Conservation (phyloP, 2,329 filamentous ascomycete species). For the Cucurbitaria berberidis region DNA sequence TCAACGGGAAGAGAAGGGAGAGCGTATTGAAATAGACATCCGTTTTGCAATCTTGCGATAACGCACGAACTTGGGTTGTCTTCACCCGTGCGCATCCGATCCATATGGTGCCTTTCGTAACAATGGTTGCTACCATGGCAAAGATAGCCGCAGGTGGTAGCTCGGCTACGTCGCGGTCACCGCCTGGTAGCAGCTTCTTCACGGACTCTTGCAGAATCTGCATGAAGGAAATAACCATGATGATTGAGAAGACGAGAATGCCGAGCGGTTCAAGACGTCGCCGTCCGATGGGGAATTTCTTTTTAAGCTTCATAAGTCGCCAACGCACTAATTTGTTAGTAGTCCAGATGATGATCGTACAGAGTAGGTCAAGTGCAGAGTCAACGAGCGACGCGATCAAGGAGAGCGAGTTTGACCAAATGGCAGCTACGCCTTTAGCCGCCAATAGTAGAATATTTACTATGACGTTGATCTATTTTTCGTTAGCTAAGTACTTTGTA, state of each 20-base stretch:
- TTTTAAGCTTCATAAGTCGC: conserved; percentile 58
- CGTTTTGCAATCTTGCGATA: conserved; percentile 67
- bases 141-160: conserved; percentile 62
- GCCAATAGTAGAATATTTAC: conserved; percentile 64
- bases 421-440: conserved; percentile 62
- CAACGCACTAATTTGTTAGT: conserved; percentile 66
- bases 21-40: conserved; percentile 70
- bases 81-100: conserved; percentile 65
- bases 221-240: conserved; percentile 67
- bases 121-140: conserved; percentile 63
- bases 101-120: conserved; percentile 66
- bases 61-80: conserved; percentile 68
- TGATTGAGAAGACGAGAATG: conserved; percentile 67
- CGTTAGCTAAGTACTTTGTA: conserved; percentile 6
- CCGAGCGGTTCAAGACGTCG: conserved; percentile 65
- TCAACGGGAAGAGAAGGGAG: conserved; percentile 66
- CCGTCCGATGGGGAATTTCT: conserved; percentile 62
- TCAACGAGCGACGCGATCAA: conserved; percentile 68
- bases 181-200: conserved; percentile 60
- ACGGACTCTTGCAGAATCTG: conserved; percentile 68
- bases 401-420: conserved; percentile 64
- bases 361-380: conserved; percentile 65
- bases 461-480: conserved; percentile 60
- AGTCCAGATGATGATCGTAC: conserved; percentile 66
- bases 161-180: conserved; percentile 55